Evolutionary conservation across 768 basidiomycete genomes (phyloP).

Genomic region (Ephemerocybe angulata): DNA sequence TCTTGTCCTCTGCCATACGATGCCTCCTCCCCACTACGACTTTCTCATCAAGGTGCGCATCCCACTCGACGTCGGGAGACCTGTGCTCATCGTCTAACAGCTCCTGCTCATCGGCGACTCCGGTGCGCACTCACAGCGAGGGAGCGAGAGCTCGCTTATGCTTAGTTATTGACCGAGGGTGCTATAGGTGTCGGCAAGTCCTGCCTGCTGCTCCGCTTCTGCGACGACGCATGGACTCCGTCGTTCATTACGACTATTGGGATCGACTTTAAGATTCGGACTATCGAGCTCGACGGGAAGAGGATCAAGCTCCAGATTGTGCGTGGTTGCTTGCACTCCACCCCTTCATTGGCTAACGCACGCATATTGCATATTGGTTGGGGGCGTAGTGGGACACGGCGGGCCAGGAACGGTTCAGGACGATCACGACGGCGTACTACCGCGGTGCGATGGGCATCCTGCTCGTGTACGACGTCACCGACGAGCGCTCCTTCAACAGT

Average conservation of each 20-base stretch:
- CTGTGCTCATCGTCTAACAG: too few relatives aligned
- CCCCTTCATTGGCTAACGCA: not conserved
- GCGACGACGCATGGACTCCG: constrained; percentile 99
- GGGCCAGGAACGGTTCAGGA: constrained; percentile 97
- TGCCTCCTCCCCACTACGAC: constrained; percentile 95
- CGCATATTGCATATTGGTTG: not conserved
- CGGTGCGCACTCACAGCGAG: constrained; percentile 44
- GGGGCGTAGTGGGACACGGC: constrained; percentile 91
- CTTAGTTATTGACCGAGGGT: constrained; percentile 6
- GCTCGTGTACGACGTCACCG: constrained; percentile 97
- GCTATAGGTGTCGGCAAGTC: constrained; percentile 89
- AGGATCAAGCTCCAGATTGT: constrained; percentile 99
- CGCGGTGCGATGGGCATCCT: constrained; percentile 98
- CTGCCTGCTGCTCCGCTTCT: constrained; percentile 92
- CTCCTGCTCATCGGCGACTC: constrained; percentile 96
- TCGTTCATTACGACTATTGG: constrained; percentile 99
- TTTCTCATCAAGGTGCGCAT: constrained; percentile 83
- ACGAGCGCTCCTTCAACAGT: constrained; percentile 95
- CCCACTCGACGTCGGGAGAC: not conserved
- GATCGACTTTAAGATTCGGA: constrained; percentile 99
- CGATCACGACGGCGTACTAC: constrained; percentile 98
- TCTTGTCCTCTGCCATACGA: constrained; percentile 22
- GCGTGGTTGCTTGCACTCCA: constrained; percentile 27
- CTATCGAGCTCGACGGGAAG: constrained; percentile 97
- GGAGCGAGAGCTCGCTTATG: constrained; percentile 4